Conservation (phyloP, 2,329 filamentous ascomycete species). For the Allantophomopsis cytisporea region DNA sequence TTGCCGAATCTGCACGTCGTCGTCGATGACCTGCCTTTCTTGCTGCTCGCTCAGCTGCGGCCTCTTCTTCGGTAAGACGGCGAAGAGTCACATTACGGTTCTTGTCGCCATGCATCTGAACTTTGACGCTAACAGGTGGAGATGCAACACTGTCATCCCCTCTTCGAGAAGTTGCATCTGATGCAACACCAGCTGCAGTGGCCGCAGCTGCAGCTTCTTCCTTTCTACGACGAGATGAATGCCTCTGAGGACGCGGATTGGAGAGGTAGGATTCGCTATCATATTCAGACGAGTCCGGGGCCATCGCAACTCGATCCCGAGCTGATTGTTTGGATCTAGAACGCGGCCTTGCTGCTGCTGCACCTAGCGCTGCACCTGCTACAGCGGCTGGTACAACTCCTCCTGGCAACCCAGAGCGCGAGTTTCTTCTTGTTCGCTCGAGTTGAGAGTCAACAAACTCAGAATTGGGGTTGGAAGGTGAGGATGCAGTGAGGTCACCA, state of each 20-base stretch:
- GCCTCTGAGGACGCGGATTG: conserved; percentile 21
- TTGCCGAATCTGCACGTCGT: conserved; percentile 34
- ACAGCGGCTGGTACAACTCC: conserved; percentile 25
- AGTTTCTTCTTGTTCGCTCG: conserved; percentile 17
- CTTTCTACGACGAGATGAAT: conserved; percentile 29
- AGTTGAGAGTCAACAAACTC: conserved; percentile 16
- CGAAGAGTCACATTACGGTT: conserved; percentile 48
- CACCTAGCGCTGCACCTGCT: conserved; percentile 6
- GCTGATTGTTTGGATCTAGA: conserved; percentile 27
- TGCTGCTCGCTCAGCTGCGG: conserved; percentile 23
- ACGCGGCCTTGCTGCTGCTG: conserved; percentile 8
- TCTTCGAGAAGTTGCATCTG: conserved; percentile 25
- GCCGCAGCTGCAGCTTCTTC: conserved; percentile 22
- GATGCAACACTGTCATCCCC: background rate
- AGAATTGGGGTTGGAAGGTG: conserved; percentile 16
- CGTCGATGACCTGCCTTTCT: conserved; percentile 20
- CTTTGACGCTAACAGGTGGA: conserved; percentile 39
- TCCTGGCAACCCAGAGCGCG: conserved; percentile 11
- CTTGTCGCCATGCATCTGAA: conserved; percentile 45
- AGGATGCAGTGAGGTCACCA: conserved; percentile 5
- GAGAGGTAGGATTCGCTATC: conserved; percentile 30
- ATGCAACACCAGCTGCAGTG: conserved; percentile 27
- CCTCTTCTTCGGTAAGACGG: conserved; percentile 46
- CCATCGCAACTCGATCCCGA: conserved; percentile 30
- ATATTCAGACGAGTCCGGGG: conserved; percentile 34